phyloP scores from a whole-genome alignment of 768 basidiomycete species.

The Termitomyces sp. region DNA sequence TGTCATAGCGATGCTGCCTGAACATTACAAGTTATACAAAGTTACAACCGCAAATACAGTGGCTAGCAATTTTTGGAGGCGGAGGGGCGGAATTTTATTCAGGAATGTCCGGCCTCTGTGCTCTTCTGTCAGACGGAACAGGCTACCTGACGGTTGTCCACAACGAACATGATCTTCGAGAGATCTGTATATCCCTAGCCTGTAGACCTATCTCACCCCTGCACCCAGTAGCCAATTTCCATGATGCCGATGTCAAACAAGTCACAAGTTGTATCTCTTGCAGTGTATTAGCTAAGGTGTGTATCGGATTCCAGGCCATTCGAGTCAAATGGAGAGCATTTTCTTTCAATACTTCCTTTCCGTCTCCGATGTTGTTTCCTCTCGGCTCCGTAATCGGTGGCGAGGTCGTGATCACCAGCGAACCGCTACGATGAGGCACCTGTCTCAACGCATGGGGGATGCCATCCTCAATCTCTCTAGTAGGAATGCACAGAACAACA shows the following conservation, averaged over 20 bases:
- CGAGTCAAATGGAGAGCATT: background rate
- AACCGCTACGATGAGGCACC: conserved; percentile 48
- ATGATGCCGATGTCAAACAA: conserved; percentile 6
- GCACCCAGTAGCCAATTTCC: background rate
- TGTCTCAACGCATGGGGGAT: conserved; percentile 52
- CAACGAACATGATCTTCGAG: too few relatives aligned
- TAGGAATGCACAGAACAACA: conserved; percentile 50
- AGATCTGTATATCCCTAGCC: background rate
- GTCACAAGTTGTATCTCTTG: conserved; percentile 4
- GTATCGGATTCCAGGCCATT: background rate
- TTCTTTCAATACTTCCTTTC: background rate
- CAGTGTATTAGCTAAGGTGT: conserved; percentile 1
- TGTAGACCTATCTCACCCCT: background rate
- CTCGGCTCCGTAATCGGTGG: conserved; percentile 32
- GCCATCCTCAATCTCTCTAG: conserved; percentile 50
- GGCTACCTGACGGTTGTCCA: too few relatives aligned
- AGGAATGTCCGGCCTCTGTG: too few relatives aligned
- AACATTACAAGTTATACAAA: too few relatives aligned
- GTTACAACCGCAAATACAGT: too few relatives aligned
- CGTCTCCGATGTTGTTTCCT: conserved; percentile 13
- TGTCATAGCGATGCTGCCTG: too few relatives aligned
- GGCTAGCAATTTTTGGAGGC: too few relatives aligned
- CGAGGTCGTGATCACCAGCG: conserved; percentile 54
- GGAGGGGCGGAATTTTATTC: too few relatives aligned
- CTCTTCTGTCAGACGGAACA: too few relatives aligned